These are phyloP conservation scores for Cyanidioschyzon merolae DNA, from an alignment of 23 red algal species.

Conservation along the genomic window DNA sequence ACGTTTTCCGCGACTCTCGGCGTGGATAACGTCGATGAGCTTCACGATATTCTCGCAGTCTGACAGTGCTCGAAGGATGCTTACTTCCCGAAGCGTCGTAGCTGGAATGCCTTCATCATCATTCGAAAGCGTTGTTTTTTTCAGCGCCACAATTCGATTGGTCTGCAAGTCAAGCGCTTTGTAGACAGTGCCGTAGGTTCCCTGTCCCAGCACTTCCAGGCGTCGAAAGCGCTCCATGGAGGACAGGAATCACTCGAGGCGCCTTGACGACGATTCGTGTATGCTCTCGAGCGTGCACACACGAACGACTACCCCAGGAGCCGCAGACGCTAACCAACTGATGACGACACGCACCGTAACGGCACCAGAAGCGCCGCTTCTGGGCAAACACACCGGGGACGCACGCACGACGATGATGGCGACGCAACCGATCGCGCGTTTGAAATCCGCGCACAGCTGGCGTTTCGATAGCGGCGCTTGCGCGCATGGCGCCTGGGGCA, in stretches of 20 bases:
- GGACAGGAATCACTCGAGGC: background rate
- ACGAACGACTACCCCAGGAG: too few relatives aligned
- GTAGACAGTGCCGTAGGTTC: slow-evolving; percentile 96
- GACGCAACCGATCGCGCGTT: too few relatives aligned
- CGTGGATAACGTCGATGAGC: slow-evolving; percentile 75
- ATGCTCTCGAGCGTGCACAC: too few relatives aligned
- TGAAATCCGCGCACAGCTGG: too few relatives aligned
- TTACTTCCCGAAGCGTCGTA: slow-evolving; percentile 89
- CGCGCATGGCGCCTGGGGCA: too few relatives aligned
- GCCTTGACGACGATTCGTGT: too few relatives aligned
- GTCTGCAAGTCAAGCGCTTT: slow-evolving; percentile 79
- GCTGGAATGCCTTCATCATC: slow-evolving; percentile 94
- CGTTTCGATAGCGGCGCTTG: too few relatives aligned
- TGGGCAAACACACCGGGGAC: too few relatives aligned
- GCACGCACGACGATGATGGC: too few relatives aligned
- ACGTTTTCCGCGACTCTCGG: slow-evolving; percentile 38
- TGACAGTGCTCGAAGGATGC: slow-evolving; percentile 60
- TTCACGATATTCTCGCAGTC: slow-evolving; percentile 56
- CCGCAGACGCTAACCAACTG: too few relatives aligned
- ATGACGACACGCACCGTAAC: too few relatives aligned
- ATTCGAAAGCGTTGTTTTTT: slow-evolving; percentile 73
- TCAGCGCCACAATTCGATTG: slow-evolving; percentile 77
- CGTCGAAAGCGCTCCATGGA: slow-evolving; percentile 82
- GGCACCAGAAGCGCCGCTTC: too few relatives aligned
- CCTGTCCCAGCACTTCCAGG: slow-evolving; percentile 78